phyloP scores from a whole-genome alignment of 176 grass and related monocot species.

The Oryza glumipatula region DNA sequence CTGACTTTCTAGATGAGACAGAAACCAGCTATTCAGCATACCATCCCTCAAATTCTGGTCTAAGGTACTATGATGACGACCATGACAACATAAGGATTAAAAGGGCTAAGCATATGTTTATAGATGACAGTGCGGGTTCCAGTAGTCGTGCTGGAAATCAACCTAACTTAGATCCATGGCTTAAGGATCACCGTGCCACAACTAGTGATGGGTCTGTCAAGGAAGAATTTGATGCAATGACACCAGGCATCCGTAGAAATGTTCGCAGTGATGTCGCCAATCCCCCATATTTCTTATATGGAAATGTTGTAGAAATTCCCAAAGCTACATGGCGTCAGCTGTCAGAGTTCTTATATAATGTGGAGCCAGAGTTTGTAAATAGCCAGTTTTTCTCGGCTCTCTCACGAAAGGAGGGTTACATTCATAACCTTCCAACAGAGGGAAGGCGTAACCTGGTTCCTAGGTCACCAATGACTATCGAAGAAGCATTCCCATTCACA shows the following conservation, averaged over 20 bases:
- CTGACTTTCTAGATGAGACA: slow-evolving; percentile 41
- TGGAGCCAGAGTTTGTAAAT: slow-evolving; percentile 75
- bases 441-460: slow-evolving; percentile 44
- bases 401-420: slow-evolving; percentile 70
- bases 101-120: slow-evolving; percentile 51
- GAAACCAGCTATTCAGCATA: slow-evolving; percentile 49
- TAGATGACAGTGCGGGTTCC: slow-evolving; percentile 40
- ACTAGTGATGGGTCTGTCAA: slow-evolving; percentile 42
- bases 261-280: slow-evolving; percentile 10
- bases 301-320: slow-evolving; percentile 67
- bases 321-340: slow-evolving; percentile 58
- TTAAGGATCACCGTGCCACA: neutral
- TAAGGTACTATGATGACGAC: slow-evolving; percentile 35
- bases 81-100: slow-evolving; percentile 38
- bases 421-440: slow-evolving; percentile 79
- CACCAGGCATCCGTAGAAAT: slow-evolving; percentile 24
- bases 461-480: slow-evolving; percentile 62
- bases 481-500: slow-evolving; percentile 60
- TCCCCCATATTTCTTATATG: slow-evolving; percentile 77
- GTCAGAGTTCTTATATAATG: slow-evolving; percentile 59
- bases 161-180: slow-evolving; percentile 14
- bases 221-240: slow-evolving; percentile 40
- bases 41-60: slow-evolving; percentile 32
- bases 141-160: slow-evolving; percentile 35
- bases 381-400: slow-evolving; percentile 71